These are phyloP conservation scores for Metarhizium album DNA, from an alignment of 2,329 filamentous ascomycete species.

Conservation along the genomic window DNA sequence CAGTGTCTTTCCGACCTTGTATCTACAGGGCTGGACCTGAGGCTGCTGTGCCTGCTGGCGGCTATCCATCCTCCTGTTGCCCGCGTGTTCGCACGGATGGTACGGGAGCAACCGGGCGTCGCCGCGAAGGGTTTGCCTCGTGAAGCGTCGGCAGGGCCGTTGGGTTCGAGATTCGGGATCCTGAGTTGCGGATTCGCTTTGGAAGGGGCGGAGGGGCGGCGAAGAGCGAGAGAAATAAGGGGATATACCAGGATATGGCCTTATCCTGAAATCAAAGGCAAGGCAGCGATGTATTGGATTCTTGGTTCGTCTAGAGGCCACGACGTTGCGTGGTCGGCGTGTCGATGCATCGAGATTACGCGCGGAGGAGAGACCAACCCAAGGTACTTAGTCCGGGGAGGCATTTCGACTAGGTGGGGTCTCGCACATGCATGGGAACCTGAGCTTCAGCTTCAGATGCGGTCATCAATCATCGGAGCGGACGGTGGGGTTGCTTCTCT, in stretches of 20 bases:
- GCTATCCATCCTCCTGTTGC: conserved; percentile 13
- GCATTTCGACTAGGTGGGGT: no score
- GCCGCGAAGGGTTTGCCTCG: neutral
- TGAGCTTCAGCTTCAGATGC: no score
- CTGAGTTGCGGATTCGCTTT: neutral
- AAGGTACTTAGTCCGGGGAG: no score
- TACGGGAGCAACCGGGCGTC: neutral
- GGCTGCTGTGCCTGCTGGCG: conserved; percentile 26
- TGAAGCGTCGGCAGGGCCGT: neutral
- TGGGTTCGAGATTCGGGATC: neutral
- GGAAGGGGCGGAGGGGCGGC: neutral
- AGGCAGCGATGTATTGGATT: neutral
- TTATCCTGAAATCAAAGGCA: neutral
- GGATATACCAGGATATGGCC: neutral
- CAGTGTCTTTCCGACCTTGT: conserved; percentile 97
- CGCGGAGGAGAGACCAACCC: no score
- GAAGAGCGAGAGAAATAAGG: no score
- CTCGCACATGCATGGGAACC: no score
- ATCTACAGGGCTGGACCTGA: conserved; percentile 87
- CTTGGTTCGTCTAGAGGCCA: neutral
- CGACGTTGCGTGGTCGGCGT: neutral
- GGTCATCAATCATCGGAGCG: no score
- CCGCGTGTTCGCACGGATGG: neutral
- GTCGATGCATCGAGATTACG: no score
- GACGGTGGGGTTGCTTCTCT: no score